A percentile compares a stretch with the other conserved stretches of the same genome.
Conservation (phyloP, 2,329 filamentous ascomycete genomes). For the Sphaerulina vaccinii region DNA sequence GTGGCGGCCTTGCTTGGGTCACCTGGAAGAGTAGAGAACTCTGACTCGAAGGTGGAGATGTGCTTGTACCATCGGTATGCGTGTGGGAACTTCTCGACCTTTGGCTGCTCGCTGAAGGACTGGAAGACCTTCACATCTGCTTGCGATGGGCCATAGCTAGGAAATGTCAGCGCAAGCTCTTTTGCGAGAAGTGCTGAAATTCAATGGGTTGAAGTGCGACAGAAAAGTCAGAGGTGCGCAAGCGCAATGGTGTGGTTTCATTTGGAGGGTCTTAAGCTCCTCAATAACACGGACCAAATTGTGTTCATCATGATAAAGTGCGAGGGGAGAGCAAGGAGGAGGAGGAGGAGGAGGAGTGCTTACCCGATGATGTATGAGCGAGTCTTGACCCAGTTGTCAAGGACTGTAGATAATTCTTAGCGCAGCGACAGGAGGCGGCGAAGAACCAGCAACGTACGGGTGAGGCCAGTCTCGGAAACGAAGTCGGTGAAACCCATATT, state of each 20-base stretch:
- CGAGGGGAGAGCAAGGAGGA: conserved; percentile 40
- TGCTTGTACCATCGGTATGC: conserved; percentile 99
- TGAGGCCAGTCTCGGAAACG: conserved; percentile 63
- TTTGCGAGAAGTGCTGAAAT: conserved; percentile 20
- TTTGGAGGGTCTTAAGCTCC: conserved; percentile 86
- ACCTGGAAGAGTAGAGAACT: conserved; percentile 87
- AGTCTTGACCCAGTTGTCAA: conserved; percentile 71
- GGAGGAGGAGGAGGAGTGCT: conserved; percentile 43
- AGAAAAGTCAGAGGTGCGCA: conserved; percentile 71
- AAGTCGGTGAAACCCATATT: conserved; percentile 70
- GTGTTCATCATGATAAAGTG: conserved; percentile 88
- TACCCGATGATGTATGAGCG: conserved; percentile 83
- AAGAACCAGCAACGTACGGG: conserved; percentile 47
- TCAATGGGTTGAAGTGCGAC: conserved; percentile 19
- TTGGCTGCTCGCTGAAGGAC: conserved; percentile 73
- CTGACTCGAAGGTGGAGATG: conserved; percentile 86
- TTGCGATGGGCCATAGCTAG: conserved; percentile 72
- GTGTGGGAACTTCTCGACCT: conserved; percentile 84
- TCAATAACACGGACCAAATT: conserved; percentile 96
- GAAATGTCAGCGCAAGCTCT: conserved; percentile 15
- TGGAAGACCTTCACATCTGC: conserved; percentile 97
- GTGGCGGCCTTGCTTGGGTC: conserved; percentile 87
- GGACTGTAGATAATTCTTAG: conserved; percentile 47
- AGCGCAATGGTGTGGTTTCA: conserved; percentile 75
- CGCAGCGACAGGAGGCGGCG: conserved; percentile 12